Conservation (phyloP, 1,284 basidiomycete genomes). For the Pholiota adiposa region DNA sequence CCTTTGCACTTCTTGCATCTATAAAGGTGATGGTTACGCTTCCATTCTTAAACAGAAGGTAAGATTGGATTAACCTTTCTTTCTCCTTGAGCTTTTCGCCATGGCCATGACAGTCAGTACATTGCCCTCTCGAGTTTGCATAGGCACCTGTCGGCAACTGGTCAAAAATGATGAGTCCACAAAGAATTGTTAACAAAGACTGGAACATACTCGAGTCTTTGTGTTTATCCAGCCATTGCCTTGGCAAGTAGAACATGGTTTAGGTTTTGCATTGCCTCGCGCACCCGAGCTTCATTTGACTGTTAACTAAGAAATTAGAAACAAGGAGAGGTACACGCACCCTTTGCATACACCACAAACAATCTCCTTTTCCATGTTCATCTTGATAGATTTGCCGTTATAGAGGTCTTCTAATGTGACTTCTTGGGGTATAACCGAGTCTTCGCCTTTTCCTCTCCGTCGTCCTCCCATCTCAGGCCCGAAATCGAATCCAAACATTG, state of each 20-base stretch:
- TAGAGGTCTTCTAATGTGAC: constrained; percentile 94
- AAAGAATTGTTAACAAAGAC: not conserved
- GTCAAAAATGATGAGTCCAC: constrained; percentile 10
- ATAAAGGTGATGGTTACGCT: constrained; percentile 7
- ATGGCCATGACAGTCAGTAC: constrained; percentile 80
- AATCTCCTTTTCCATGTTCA: constrained; percentile 88
- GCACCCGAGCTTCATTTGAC: constrained; percentile 70
- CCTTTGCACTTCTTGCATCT: constrained; percentile 98
- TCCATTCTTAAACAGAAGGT: not conserved
- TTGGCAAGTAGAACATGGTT: constrained; percentile 81
- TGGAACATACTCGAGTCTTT: constrained; percentile 55
- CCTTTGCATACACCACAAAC: constrained; percentile 85
- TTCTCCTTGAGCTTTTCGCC: constrained; percentile 88
- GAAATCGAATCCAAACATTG: constrained; percentile 57
- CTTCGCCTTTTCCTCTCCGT: constrained; percentile 61
- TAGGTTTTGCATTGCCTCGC: constrained; percentile 79
- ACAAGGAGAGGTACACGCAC: constrained; percentile 42
- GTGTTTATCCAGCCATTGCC: constrained; percentile 80
- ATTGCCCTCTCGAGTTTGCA: constrained; percentile 60
- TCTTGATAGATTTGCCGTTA: constrained; percentile 87
- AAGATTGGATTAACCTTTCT: constrained; percentile 63
- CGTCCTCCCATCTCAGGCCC: constrained; percentile 46
- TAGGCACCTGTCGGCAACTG: constrained; percentile 55
- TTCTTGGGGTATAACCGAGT: constrained; percentile 81
- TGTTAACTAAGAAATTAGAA: not conserved